These are phyloP conservation scores for Wickerhamomyces rabaulensis DNA, from an alignment of 805 yeast genomes.

Conservation along the genomic window DNA sequence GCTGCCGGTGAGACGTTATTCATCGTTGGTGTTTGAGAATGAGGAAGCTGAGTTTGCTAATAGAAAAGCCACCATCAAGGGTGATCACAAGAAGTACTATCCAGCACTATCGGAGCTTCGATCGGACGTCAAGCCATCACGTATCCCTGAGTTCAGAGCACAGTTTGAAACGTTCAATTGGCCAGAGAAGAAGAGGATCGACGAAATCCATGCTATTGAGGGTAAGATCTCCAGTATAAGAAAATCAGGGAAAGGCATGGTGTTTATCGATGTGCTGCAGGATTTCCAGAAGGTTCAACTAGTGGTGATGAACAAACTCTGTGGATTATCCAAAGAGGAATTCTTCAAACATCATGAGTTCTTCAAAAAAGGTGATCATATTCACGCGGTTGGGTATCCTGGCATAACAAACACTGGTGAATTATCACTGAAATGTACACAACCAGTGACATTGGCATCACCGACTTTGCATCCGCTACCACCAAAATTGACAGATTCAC, in stretches of 20 bases:
- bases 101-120: slow-evolving; percentile 21
- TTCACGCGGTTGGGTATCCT: slow-evolving; percentile 64
- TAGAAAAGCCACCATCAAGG: slow-evolving; percentile 16
- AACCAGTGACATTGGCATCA: slow-evolving; percentile 48
- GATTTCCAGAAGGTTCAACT: slow-evolving; percentile 57
- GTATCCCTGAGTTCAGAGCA: slow-evolving; percentile 37
- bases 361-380: slow-evolving; percentile 67
- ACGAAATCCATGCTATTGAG: slow-evolving; percentile 25
- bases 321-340: slow-evolving; percentile 36
- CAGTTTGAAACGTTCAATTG: slow-evolving; percentile 23
- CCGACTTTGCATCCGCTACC: slow-evolving; percentile 74
- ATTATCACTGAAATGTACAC: slow-evolving; percentile 55
- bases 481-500: slow-evolving; percentile 48
- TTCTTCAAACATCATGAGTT: slow-evolving; percentile 32
- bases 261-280: slow-evolving; percentile 64
- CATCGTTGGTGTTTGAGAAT: slow-evolving; percentile 14
- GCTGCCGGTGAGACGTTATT: not conserved
- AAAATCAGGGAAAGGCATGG: slow-evolving; percentile 61
- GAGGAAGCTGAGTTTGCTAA: slow-evolving; percentile 21
- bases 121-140: slow-evolving; percentile 10
- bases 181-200: slow-evolving; percentile 19
- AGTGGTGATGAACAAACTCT: slow-evolving; percentile 48
- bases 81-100: slow-evolving; percentile 15
- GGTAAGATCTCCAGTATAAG: slow-evolving; percentile 61
- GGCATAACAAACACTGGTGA: slow-evolving; percentile 77